Evolutionary conservation across 2,329 filamentous ascomycete species (phyloP).

Genomic region (Zymoseptoria pseudotritici): DNA sequence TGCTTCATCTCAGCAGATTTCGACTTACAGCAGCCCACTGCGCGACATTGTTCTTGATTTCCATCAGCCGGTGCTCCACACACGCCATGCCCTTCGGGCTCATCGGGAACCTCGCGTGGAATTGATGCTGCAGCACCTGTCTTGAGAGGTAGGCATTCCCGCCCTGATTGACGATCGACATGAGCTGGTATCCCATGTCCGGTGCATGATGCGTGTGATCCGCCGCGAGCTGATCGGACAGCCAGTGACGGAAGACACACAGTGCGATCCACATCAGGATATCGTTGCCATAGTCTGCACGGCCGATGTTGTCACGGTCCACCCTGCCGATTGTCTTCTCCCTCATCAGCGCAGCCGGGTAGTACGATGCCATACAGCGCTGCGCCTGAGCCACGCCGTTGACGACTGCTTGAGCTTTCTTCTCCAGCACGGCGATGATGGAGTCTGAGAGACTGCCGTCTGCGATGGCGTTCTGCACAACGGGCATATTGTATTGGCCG

Average conservation of each 20-base stretch:
- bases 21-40: conserved; percentile 26
- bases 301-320: conserved; percentile 30
- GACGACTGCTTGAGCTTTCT: conserved; percentile 24
- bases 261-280: conserved; percentile 47
- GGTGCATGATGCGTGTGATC: conserved; percentile 31
- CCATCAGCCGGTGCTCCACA: conserved; percentile 34
- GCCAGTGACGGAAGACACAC: conserved; percentile 41
- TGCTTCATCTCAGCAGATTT: not conserved
- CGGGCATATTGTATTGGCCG: conserved; percentile 33
- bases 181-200: conserved; percentile 44
- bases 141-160: conserved; percentile 40
- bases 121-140: conserved; percentile 28
- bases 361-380: conserved; percentile 30
- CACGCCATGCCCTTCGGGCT: conserved; percentile 37
- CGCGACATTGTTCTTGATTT: conserved; percentile 39
- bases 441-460: conserved; percentile 16
- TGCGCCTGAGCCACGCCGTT: conserved; percentile 23
- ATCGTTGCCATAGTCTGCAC: conserved; percentile 40
- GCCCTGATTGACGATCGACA: conserved; percentile 33
- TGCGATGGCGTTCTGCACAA: conserved; percentile 17
- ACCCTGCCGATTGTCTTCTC: conserved; percentile 20
- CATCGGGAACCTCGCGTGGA: conserved; percentile 38
- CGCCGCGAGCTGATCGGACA: conserved; percentile 35
- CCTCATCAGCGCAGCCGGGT: conserved; percentile 24
- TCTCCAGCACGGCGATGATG: conserved; percentile 25